Conservation (phyloP, 257 asterid genomes). For the Jacaranda copaia region DNA sequence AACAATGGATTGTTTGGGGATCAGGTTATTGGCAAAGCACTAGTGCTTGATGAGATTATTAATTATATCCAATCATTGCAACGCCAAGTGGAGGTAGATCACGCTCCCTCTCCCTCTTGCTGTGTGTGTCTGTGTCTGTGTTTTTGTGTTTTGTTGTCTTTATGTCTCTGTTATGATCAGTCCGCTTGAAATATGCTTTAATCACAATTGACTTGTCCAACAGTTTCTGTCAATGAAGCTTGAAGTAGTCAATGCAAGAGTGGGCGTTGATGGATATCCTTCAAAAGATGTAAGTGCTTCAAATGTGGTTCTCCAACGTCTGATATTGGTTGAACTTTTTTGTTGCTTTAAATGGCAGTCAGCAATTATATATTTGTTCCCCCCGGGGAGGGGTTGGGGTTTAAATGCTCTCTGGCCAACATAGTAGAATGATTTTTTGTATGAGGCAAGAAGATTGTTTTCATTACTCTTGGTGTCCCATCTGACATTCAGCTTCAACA, state of each 20-base stretch:
- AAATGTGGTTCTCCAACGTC: conserved; percentile 18
- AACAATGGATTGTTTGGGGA: conserved; percentile 31
- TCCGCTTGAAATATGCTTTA: conserved; percentile 33
- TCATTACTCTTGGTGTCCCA: not conserved
- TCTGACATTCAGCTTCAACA: conserved; percentile 8
- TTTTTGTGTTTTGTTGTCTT: not conserved
- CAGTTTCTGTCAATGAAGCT: conserved; percentile 97
- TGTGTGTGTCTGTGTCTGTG: not conserved
- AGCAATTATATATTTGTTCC: conserved; percentile 11
- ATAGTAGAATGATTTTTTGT: not conserved
- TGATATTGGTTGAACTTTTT: conserved; percentile 18
- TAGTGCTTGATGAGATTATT: conserved; percentile 90
- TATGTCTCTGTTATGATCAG: conserved; percentile 1
- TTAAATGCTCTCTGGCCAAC: not conserved
- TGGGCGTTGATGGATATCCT: conserved; percentile 71
- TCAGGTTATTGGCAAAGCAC: conserved; percentile 89
- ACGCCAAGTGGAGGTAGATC: conserved; percentile 83
- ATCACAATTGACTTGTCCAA: conserved; percentile 35
- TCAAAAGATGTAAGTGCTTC: conserved; percentile 77
- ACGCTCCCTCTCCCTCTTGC: not conserved
- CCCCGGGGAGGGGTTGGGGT: not conserved
- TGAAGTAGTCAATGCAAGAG: conserved; percentile 85
- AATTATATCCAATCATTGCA: conserved; percentile 89
- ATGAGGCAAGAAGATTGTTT: not conserved
- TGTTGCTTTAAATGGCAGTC: conserved; percentile 7